Base-by-base conservation (phyloP, 1,139 yeast species). In the Debaryomycetaceae sp. region DNA sequence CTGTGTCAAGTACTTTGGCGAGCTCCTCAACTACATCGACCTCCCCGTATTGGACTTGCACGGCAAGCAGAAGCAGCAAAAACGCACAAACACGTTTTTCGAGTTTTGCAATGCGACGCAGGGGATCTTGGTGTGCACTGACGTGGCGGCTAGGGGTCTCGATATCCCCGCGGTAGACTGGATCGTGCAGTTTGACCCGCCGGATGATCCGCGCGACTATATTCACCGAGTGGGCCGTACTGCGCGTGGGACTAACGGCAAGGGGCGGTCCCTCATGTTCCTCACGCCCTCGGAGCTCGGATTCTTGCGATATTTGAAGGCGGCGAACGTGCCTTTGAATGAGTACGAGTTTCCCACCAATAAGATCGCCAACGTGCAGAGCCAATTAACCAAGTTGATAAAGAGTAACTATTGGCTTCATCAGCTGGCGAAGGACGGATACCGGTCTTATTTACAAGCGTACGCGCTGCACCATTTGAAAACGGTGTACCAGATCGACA, bases 51-150 rank as follows among this genome's bases (percentile, higher is more conserved):
- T 90, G 42, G 97, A 86, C 51, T 66, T 90, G 37, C 98, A 90
- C 51, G 99, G 99, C 25, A 90, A 90, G 56, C 98, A 90, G 61
- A 92, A 90, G 58, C 99, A 90, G 62, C 96, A 87, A 56, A 87
- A 87, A 64, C 75, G 98, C 55, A 90, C 98, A 31, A 87, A 90
- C 57, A 90, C 98, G 3, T 90, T 90, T 54, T 87, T 90, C 51
- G 98, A 92, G 59, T 90, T 90, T 59, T 85, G 96, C 64, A 90
- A 90, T 45, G 97, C 98, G 35, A 85, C 80, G 45, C 86, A 79
- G 30, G 55, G 55, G 14, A 48, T 47, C 27, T 41, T 49, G 45
- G 41, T 49, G 32, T 49, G 55, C 39, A 49, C 55, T 11, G 55
- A 49, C 33, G 55, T 49, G 18, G 55, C 55, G 5, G 55, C 55